These are phyloP conservation scores for Escallonia rubra DNA, from an alignment of 129 eudicot genomes.

Conservation along the genomic window DNA sequence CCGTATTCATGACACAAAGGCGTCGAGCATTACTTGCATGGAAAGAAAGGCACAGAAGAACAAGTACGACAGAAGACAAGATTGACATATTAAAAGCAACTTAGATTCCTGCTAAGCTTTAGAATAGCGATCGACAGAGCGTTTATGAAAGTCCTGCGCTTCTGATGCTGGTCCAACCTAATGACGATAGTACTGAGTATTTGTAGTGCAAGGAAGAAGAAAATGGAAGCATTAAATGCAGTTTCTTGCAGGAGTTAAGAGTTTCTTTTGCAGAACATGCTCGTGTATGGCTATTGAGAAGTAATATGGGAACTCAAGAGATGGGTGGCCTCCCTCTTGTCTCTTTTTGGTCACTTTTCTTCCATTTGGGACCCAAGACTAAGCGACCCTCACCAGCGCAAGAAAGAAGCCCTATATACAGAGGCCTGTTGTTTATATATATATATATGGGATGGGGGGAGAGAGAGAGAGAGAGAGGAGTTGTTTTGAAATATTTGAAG, in stretches of 20 bases:
- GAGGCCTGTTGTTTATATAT: no score
- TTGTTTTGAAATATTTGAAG: background rate
- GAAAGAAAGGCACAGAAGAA: slow-evolving; percentile 20
- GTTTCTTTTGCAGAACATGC: slow-evolving; percentile 38
- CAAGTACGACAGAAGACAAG: slow-evolving; percentile 6
- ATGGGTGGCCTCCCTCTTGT: slow-evolving; percentile 37
- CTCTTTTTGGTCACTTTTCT: slow-evolving; percentile 23
- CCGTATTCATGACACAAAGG: slow-evolving; percentile 10
- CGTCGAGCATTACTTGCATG: slow-evolving; percentile 24
- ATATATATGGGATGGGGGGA: no score
- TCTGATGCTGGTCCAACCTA: background rate
- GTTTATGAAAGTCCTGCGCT: background rate
- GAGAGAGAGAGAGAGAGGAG: background rate
- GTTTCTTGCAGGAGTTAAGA: slow-evolving; percentile 12
- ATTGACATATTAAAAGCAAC: slow-evolving; percentile 13
- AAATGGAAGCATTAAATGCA: slow-evolving; percentile 44
- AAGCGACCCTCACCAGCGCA: slow-evolving; percentile 25
- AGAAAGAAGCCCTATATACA: background rate
- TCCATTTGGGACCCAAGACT: slow-evolving; percentile 29
- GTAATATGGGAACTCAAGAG: slow-evolving; percentile 34
- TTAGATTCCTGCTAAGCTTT: background rate
- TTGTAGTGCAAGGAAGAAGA: slow-evolving; percentile 20
- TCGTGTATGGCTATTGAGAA: slow-evolving; percentile 31
- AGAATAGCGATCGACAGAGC: background rate
- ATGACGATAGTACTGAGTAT: background rate